Base-by-base conservation (phyloP, 371 early-diverging fungal genomes). In the Syncephalastrum racemosum region DNA sequence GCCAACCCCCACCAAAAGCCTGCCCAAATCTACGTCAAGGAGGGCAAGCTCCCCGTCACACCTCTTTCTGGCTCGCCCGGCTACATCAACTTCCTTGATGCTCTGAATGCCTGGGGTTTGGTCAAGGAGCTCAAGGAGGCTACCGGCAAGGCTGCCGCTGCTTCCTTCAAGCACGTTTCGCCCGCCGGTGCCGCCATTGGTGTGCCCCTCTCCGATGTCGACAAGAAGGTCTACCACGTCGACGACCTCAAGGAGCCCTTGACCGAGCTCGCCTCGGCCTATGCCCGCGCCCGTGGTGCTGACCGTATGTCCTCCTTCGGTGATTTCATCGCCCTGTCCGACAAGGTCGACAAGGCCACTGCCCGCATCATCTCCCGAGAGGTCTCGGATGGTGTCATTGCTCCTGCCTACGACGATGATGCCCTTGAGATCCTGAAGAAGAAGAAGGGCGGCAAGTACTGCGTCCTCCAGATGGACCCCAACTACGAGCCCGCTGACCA, bases 241-340 rank as follows among this genome's bases (percentile, higher is more conserved):
- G 92, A 96, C 57, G 94, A 92, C 59, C 70, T 94, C 53, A 79
- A 80, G 67, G 73, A 82, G 12, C 82, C 85, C 25, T 80, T 92
- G 62, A 77, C 85, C 18, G 90, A 90, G 44, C 77, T 92, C 53
- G 94, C 94, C 47, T 64, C 74, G 40, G 94, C 94, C 20, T 93
- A 93, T 70, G 92, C 94, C 47, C 89, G 93, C 66, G 94, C 94
- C 40, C 86, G 94, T 62, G 92, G 80, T 66, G 96, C 96, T 48
- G 98, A 98, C 73, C 92, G 98, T 70, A 98, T 98, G 98, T 94
- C 94, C 54, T 93, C 94, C 27, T 98, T 98, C 57, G 98, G 97
- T 67, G 98, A 98, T 80, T 98, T 94, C 87, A 92, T 95, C 64
- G 97, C 96, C 50, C 79, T 98, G 22, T 90, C 91, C 50, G 91